phyloP scores from a whole-genome alignment of 169 alveolate species.

The Blepharisma undulans region DNA sequence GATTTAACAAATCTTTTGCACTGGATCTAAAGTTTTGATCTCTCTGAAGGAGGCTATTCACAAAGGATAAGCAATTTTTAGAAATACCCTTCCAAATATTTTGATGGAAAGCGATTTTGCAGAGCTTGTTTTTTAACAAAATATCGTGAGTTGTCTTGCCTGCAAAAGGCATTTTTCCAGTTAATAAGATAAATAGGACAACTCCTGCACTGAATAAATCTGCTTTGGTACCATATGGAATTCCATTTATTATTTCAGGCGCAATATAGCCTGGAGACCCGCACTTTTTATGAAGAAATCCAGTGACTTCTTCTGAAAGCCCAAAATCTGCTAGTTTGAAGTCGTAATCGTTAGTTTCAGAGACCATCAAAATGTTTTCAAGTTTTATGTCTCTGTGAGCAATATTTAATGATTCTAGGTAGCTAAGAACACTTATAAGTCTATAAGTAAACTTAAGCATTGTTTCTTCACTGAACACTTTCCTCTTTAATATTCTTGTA shows the following conservation, averaged over 20 bases:
- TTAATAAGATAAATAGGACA: constrained; percentile 59
- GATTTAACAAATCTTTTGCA: constrained; percentile 30
- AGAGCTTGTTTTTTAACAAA: neutral
- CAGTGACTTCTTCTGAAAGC: neutral
- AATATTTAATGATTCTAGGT: constrained; percentile 29
- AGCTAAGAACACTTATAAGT: constrained; percentile 53
- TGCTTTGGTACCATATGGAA: constrained; percentile 54
- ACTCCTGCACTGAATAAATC: constrained; percentile 76
- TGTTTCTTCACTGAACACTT: constrained; percentile 52
- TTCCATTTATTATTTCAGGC: constrained; percentile 74
- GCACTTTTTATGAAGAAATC: constrained; percentile 38
- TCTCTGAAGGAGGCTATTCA: constrained; percentile 42
- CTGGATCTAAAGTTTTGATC: constrained; percentile 47
- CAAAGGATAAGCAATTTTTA: constrained; percentile 46
- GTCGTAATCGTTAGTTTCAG: neutral
- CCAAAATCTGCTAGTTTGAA: constrained; percentile 47
- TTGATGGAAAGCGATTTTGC: neutral
- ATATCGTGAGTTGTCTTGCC: neutral
- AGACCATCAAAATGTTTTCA: constrained; percentile 69
- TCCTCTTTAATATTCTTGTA: constrained; percentile 34
- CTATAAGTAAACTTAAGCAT: constrained; percentile 42
- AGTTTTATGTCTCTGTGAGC: constrained; percentile 77
- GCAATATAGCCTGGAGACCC: constrained; percentile 75
- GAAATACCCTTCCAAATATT: neutral
- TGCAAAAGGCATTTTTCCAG: constrained; percentile 66